Conservation (phyloP, 2,329 filamentous ascomycete genomes). For the Penicillium capsulatum region DNA sequence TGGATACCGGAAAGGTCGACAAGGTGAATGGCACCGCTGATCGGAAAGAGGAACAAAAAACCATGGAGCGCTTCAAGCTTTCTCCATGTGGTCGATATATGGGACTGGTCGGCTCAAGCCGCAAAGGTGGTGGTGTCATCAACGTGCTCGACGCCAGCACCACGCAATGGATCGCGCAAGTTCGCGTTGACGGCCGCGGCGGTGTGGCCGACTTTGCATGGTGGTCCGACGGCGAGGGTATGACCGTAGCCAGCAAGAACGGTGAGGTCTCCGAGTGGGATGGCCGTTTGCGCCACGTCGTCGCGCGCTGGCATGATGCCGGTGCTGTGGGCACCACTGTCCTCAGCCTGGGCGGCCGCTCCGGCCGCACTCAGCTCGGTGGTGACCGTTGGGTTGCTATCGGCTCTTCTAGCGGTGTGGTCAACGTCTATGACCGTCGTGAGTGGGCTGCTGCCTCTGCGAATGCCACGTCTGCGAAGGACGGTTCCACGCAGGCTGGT, state of each 20-base stretch:
- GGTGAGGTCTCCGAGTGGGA: slow-evolving; percentile 91
- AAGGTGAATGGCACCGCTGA: slow-evolving; percentile 73
- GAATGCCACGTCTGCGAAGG: slow-evolving; percentile 22
- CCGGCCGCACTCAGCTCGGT: slow-evolving; percentile 49
- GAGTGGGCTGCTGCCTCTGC: slow-evolving; percentile 50
- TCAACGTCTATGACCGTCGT: slow-evolving; percentile 87
- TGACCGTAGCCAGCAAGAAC: slow-evolving; percentile 78
- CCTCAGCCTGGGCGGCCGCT: slow-evolving; percentile 63
- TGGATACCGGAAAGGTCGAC: slow-evolving; percentile 73
- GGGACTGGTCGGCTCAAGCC: slow-evolving; percentile 72
- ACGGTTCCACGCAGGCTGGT: slow-evolving; percentile 33
- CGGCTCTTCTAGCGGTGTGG: slow-evolving; percentile 79
- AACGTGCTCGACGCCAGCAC: slow-evolving; percentile 77
- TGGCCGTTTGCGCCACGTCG: slow-evolving; percentile 61
- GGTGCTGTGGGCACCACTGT: slow-evolving; percentile 82
- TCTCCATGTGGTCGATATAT: slow-evolving; percentile 84
- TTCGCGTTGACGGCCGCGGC: slow-evolving; percentile 72
- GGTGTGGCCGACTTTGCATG: slow-evolving; percentile 88
- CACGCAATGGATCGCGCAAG: slow-evolving; percentile 81
- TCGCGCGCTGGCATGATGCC: slow-evolving; percentile 84
- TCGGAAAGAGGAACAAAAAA: slow-evolving; percentile 71
- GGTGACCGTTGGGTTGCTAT: slow-evolving; percentile 85
- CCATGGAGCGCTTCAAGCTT: slow-evolving; percentile 85
- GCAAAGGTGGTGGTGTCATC: slow-evolving; percentile 81
- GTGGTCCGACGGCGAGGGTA: slow-evolving; percentile 80